These are phyloP conservation scores for Gastrodia elata DNA, from an alignment of 106 monocot species.

Conservation along the genomic window DNA sequence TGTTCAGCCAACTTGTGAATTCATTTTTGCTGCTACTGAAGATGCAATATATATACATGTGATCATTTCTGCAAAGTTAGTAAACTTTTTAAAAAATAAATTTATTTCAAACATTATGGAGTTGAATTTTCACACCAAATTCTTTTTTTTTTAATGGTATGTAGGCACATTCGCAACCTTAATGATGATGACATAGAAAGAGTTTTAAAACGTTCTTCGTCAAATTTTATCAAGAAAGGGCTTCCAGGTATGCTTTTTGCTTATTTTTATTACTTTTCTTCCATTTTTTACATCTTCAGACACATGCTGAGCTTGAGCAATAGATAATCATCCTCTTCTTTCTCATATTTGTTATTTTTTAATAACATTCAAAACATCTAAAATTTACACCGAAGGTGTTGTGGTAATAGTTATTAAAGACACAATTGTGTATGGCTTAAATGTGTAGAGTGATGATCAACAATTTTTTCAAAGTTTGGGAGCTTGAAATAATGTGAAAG, in stretches of 20 bases:
- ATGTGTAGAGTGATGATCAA: neutral
- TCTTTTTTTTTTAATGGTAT: conserved; percentile 2
- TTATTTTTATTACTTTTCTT: neutral
- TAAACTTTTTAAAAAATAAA: conserved; percentile 1
- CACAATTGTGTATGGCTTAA: neutral
- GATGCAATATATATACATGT: conserved; percentile 84
- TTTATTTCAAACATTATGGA: conserved; percentile 9
- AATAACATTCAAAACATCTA: neutral
- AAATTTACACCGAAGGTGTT: neutral
- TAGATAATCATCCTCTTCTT: neutral
- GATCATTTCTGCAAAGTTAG: conserved; percentile 81
- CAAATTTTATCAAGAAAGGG: conserved; percentile 36
- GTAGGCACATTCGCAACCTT: conserved; percentile 69
- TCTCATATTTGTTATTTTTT: neutral
- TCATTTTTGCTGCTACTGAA: conserved; percentile 79
- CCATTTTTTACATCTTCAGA: neutral
- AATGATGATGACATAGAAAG: conserved; percentile 70
- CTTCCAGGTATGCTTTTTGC: conserved; percentile 51
- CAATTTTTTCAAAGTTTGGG: neutral
- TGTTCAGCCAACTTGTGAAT: conserved; percentile 64
- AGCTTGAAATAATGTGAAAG: neutral
- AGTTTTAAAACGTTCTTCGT: conserved; percentile 31
- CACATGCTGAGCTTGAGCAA: neutral
- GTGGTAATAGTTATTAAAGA: neutral
- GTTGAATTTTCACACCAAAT: neutral